A percentile compares a stretch with the other conserved stretches of the same genome.
phyloP scores from a whole-genome alignment of 1,284 basidiomycete genomes.

The Papiliotrema terrestris region DNA sequence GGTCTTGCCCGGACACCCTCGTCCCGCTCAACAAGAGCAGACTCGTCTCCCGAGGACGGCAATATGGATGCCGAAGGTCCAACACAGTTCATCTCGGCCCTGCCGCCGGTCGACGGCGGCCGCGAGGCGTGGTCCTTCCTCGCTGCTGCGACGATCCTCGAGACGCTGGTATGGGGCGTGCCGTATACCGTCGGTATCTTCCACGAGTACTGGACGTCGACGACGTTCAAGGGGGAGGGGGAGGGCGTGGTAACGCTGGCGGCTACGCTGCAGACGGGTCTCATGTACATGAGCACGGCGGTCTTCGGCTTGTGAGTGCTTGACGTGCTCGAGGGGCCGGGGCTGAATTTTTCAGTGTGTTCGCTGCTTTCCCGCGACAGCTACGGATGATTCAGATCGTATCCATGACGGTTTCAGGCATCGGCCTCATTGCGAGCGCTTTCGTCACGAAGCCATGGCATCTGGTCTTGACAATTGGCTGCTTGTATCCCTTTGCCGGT shows the following conservation, averaged over 20 bases:
- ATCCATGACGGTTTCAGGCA: constrained; percentile 26
- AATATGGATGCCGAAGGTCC: neutral
- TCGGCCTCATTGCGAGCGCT: constrained; percentile 32
- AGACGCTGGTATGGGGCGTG: constrained; percentile 46
- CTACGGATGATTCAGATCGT: constrained; percentile 24
- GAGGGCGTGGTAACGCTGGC: constrained; percentile 40
- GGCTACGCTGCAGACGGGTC: constrained; percentile 43
- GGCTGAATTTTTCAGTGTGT: constrained; percentile 22
- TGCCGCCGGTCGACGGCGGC: constrained; percentile 44
- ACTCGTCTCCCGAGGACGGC: too few relatives aligned
- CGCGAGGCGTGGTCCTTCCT: constrained; percentile 44
- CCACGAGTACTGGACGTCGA: constrained; percentile 42
- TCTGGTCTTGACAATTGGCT: constrained; percentile 41
- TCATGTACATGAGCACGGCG: constrained; percentile 41
- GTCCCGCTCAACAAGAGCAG: too few relatives aligned
- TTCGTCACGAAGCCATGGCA: constrained; percentile 47
- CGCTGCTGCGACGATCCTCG: constrained; percentile 36
- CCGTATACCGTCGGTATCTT: constrained; percentile 45
- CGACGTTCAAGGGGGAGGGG: constrained; percentile 33
- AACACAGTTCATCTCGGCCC: constrained; percentile 7
- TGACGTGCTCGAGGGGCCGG: neutral
- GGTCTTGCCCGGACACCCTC: too few relatives aligned
- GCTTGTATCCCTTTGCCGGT: constrained; percentile 41
- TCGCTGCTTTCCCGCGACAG: constrained; percentile 31
- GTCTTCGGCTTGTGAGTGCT: constrained; percentile 39